Evolutionary conservation across 441 rosid species (phyloP).

Genomic region (Pelargonium australe): DNA sequence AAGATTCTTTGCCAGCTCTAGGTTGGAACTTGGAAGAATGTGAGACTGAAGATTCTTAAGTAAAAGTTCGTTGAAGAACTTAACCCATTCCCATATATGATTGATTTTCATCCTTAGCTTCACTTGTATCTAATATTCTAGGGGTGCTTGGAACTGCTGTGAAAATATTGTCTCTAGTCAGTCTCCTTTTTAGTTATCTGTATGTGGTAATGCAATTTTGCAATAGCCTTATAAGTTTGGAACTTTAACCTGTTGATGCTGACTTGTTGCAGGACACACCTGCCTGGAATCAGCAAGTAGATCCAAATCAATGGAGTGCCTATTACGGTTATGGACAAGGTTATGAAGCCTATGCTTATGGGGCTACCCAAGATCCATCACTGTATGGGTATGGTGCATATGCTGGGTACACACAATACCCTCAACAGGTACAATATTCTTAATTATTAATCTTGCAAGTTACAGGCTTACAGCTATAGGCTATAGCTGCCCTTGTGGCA

Average conservation of each 20-base stretch:
- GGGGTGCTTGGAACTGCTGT: not conserved
- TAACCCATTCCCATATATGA: too few relatives aligned
- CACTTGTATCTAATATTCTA: not conserved
- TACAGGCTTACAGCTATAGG: not conserved
- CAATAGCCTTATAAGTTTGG: not conserved
- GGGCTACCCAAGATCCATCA: slow-evolving; percentile 74
- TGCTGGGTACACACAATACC: slow-evolving; percentile 80
- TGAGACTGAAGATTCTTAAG: too few relatives aligned
- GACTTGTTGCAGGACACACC: slow-evolving; percentile 48
- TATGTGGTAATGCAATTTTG: not conserved
- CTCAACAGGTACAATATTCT: slow-evolving; percentile 51
- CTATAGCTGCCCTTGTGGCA: not conserved
- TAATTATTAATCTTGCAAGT: not conserved
- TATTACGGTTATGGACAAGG: slow-evolving; percentile 95
- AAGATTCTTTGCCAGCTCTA: not conserved
- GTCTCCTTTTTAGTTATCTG: not conserved
- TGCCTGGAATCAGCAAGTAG: slow-evolving; percentile 63
- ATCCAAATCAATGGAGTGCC: slow-evolving; percentile 78
- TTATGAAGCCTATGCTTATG: slow-evolving; percentile 83
- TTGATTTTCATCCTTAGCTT: too few relatives aligned
- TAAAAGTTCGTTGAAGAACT: too few relatives aligned
- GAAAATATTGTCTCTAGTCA: not conserved
- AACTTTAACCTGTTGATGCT: slow-evolving; percentile 13
- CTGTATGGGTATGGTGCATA: slow-evolving; percentile 77
- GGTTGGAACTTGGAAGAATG: not conserved